Percentiles rank a stretch among this genome's conserved stretches.
phyloP scores from a whole-genome alignment of 2,329 filamentous ascomycete genomes.

The Colletotrichum karsti region DNA sequence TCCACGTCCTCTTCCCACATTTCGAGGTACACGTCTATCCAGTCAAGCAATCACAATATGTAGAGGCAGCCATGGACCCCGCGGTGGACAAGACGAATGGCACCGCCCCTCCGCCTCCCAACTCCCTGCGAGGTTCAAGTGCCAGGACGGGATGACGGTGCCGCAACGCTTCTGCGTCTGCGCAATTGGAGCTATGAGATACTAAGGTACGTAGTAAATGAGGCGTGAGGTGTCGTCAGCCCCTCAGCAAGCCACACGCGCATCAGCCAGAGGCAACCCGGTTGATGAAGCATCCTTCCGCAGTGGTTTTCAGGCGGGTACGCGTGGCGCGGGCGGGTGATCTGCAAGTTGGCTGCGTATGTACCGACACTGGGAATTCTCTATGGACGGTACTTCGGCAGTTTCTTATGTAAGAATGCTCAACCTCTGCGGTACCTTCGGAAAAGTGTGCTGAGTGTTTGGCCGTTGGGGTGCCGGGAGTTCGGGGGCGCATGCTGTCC shows the following conservation, averaged over 20 bases:
- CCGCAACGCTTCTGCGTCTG: background rate
- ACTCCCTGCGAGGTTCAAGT: background rate
- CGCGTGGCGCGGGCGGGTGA: slow-evolving; percentile 14
- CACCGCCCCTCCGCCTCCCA: slow-evolving; percentile 16
- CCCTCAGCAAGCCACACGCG: background rate
- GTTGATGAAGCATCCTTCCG: background rate
- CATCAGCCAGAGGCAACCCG: background rate
- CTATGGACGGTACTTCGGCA: background rate
- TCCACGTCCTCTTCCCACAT: background rate
- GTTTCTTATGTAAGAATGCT: too few relatives aligned
- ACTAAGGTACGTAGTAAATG: too few relatives aligned
- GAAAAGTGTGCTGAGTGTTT: background rate
- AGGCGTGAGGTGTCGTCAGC: slow-evolving; percentile 26
- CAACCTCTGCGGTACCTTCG: background rate
- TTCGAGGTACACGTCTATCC: background rate
- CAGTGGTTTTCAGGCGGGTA: background rate
- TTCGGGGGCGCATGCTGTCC: background rate
- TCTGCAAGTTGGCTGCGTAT: background rate
- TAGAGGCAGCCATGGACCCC: slow-evolving; percentile 8
- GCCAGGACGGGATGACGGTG: background rate
- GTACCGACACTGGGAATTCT: background rate
- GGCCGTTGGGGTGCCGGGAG: background rate
- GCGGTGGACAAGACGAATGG: slow-evolving; percentile 4
- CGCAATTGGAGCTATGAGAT: slow-evolving; percentile 16
- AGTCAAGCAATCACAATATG: too few relatives aligned